Evolutionary conservation across 768 basidiomycete species (phyloP).

Genomic region (Dioszegia aurantiaca): DNA sequence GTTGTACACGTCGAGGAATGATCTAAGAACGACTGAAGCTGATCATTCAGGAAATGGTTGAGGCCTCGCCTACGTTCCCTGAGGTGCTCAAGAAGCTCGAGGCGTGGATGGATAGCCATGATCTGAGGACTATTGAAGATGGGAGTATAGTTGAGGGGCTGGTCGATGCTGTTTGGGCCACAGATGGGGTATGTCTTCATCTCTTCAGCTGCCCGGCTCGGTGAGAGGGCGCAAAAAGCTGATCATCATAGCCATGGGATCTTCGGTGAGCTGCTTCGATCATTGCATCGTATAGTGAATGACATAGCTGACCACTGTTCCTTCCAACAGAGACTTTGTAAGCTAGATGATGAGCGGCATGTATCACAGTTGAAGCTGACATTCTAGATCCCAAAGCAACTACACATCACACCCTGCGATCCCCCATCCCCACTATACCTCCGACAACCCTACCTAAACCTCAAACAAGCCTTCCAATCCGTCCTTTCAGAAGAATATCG

Average conservation of each 20-base stretch:
- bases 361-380: background rate
- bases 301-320: constrained; percentile 15
- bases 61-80: constrained; percentile 71
- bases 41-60: constrained; percentile 68
- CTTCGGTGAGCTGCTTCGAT: constrained; percentile 25
- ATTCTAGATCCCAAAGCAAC: constrained; percentile 48
- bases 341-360: too few species aligned
- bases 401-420: constrained; percentile 44
- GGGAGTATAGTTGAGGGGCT: constrained; percentile 50
- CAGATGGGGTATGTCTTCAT: constrained; percentile 46
- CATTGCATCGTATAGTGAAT: too few species aligned
- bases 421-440: constrained; percentile 42
- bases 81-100: constrained; percentile 65
- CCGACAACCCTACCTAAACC: constrained; percentile 44
- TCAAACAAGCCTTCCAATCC: constrained; percentile 48
- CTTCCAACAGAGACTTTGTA: constrained; percentile 43
- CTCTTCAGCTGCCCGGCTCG: background rate
- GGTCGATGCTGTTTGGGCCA: constrained; percentile 46
- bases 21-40: background rate
- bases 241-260: constrained; percentile 46
- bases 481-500: constrained; percentile 39
- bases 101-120: constrained; percentile 67
- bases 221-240: background rate
- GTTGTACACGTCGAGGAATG: too few species aligned
- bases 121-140: constrained; percentile 57